Conservation (phyloP, 2,329 filamentous ascomycete species). For the Emmonsia crescens region DNA sequence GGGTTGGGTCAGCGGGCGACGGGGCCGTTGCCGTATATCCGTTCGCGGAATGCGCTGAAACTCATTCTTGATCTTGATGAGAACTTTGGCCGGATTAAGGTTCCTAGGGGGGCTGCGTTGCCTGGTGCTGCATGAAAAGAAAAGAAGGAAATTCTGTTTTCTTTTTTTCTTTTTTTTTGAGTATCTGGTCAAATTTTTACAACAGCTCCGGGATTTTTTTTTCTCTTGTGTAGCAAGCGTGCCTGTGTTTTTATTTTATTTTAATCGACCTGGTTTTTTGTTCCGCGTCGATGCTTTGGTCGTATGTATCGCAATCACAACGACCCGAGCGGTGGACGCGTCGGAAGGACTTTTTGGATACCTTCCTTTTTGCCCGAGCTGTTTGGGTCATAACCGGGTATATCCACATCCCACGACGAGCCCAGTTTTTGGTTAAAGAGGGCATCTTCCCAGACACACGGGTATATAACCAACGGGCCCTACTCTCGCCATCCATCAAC, state of each 20-base stretch:
- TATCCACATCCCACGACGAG: not conserved
- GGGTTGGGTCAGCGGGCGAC: constrained; percentile 53
- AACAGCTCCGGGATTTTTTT: too few species aligned
- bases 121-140: constrained; percentile 7
- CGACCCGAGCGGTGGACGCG: not conserved
- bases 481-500: too few species aligned
- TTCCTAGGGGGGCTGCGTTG: constrained; percentile 34
- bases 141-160: not conserved
- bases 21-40: constrained; percentile 53
- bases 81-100: constrained; percentile 69
- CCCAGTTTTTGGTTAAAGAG: not conserved
- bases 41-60: constrained; percentile 85
- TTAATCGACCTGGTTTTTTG: not conserved
- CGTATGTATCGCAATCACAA: not conserved
- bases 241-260: not conserved
- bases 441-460: not conserved
- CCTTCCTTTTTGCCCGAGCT: not conserved
- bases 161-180: not conserved
- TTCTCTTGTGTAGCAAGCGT: not conserved
- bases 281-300: not conserved
- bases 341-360: not conserved
- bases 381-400: not conserved
- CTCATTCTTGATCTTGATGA: constrained; percentile 90
- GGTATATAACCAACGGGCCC: too few species aligned
- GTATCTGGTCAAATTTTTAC: not conserved